Evolutionary conservation across 148 eudicot genomes (phyloP).

Genomic region (Camellia japonica): DNA sequence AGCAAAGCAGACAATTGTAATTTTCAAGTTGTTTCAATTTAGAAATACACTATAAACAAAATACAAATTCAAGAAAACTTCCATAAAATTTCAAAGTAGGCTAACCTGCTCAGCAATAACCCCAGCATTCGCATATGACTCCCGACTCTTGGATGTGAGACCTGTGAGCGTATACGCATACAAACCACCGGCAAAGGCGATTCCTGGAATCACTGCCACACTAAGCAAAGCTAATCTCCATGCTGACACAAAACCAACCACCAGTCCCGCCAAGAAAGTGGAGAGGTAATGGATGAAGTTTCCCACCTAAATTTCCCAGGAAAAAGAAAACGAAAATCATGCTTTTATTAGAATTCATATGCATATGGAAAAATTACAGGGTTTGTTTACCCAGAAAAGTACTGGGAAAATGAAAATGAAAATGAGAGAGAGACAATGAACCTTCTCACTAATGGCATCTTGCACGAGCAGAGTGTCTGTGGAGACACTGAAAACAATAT

Average conservation of each 20-base stretch:
- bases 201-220: conserved; percentile 96
- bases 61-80: not conserved
- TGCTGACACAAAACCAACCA: conserved; percentile 98
- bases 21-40: not conserved
- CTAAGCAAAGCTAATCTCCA: conserved; percentile 96
- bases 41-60: not conserved
- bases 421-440: conserved; percentile 15
- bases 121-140: conserved; percentile 97
- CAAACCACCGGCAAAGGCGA: conserved; percentile 98
- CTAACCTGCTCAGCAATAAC: conserved; percentile 95
- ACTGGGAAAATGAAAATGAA: not conserved
- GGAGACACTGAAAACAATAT: conserved; percentile 93
- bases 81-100: not conserved
- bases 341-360: not conserved
- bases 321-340: not conserved
- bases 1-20: not conserved
- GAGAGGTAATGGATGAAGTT: conserved; percentile 97
- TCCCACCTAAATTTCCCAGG: conserved; percentile 63
- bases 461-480: conserved; percentile 98
- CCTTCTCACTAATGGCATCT: conserved; percentile 99
- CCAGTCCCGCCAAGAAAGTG: conserved; percentile 96
- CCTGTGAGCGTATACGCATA: conserved; percentile 97
- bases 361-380: not conserved
- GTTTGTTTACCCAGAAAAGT: not conserved
- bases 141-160: conserved; percentile 94